Conservation (phyloP, 2,329 filamentous ascomycete genomes). For the Zalaria obscura region DNA sequence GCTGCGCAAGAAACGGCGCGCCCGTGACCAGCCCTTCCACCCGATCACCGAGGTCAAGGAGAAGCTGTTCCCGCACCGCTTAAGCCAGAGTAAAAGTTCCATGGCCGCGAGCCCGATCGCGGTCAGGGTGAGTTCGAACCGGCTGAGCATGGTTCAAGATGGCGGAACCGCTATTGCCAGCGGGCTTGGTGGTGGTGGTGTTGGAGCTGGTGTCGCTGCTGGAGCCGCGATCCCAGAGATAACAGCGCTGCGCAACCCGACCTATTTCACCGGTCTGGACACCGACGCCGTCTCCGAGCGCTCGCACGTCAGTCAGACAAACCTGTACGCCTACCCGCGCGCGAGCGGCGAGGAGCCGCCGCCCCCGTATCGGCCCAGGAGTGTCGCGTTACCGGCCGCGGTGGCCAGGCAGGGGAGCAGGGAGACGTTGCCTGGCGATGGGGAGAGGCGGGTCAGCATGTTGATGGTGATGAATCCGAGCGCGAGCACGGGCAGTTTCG, state of each 20-base stretch:
- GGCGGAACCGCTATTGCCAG: too few species aligned
- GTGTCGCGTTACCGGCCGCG: slow-evolving; percentile 1
- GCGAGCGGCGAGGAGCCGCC: slow-evolving; percentile 2
- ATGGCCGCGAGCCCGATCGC: background rate
- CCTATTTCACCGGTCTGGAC: slow-evolving; percentile 6
- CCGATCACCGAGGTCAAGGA: background rate
- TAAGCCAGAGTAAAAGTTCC: background rate
- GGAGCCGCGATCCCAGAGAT: background rate
- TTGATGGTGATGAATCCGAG: background rate
- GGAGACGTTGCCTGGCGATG: background rate
- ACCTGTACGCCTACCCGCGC: too few species aligned
- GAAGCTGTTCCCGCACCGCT: background rate
- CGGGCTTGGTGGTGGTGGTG: too few species aligned
- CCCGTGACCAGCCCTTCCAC: background rate
- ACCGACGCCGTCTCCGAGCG: background rate
- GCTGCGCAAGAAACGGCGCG: background rate
- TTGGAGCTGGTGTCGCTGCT: too few species aligned
- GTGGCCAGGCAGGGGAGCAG: background rate
- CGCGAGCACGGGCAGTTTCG: too few species aligned
- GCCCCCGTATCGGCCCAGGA: slow-evolving; percentile 3
- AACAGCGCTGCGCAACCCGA: slow-evolving; percentile 2
- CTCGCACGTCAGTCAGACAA: too few species aligned
- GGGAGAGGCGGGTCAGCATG: background rate
- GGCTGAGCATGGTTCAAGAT: too few species aligned
- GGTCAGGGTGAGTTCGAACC: background rate